Conservation (phyloP, 176 grass and related monocot species). For the Pharus latifolius region DNA sequence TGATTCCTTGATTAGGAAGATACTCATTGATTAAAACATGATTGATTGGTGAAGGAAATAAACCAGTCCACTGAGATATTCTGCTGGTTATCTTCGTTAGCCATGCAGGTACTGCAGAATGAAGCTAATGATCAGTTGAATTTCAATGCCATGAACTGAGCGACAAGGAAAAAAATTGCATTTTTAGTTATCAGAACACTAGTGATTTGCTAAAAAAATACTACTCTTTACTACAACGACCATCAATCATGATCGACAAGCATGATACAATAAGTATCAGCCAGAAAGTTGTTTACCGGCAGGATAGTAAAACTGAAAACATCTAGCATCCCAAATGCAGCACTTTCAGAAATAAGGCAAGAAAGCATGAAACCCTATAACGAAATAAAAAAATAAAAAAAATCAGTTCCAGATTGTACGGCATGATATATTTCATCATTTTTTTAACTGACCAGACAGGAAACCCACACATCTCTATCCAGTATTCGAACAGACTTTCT, state of each 20-base stretch:
- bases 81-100: conserved; percentile 65
- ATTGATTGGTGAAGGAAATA: conserved; percentile 84
- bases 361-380: neutral
- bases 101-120: conserved; percentile 79
- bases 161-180: neutral
- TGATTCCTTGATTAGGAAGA: conserved; percentile 86
- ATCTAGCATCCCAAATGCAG: neutral
- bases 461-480: neutral
- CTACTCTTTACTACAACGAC: too few relatives aligned
- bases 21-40: conserved; percentile 94
- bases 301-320: neutral
- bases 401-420: neutral
- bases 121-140: neutral
- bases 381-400: neutral
- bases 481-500: neutral
- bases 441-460: neutral
- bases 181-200: neutral
- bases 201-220: neutral
- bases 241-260: neutral
- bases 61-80: conserved; percentile 55
- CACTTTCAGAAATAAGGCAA: neutral
- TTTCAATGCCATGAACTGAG: neutral
- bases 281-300: neutral
- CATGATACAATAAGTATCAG: neutral
- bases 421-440: neutral